Conservation (phyloP, 2,329 filamentous ascomycete species). For the Hirsutella thompsonii region DNA sequence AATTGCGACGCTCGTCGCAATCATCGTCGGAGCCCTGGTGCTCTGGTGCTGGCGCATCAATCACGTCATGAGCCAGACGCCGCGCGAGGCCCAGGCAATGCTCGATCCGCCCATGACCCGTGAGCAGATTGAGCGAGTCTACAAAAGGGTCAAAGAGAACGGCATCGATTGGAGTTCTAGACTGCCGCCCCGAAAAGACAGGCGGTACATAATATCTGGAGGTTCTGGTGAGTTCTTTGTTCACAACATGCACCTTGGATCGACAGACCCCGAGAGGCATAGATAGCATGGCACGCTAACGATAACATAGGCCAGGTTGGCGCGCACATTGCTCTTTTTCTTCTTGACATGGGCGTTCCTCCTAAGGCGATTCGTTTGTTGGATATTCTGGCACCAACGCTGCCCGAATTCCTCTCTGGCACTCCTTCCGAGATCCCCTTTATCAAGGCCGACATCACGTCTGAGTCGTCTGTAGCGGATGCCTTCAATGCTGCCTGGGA, state of each 20-base stretch:
- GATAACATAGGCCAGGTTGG: conserved; percentile 35
- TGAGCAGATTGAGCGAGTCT: conserved; percentile 20
- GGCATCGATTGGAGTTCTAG: conserved; percentile 24
- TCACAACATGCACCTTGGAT: too few species aligned
- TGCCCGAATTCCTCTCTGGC: conserved; percentile 25
- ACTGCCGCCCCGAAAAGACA: conserved; percentile 24
- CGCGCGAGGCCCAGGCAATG: conserved; percentile 19
- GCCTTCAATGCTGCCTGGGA: conserved; percentile 38
- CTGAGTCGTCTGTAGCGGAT: conserved; percentile 23
- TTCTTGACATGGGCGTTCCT: conserved; percentile 37
- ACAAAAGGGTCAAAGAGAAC: conserved; percentile 18
- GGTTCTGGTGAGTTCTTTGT: conserved; percentile 26
- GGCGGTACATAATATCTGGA: conserved; percentile 31
- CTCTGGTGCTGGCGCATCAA: conserved; percentile 21
- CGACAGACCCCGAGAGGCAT: too few species aligned
- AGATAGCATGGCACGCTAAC: background rate
- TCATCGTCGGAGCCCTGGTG: conserved; percentile 7
- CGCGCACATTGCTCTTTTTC: conserved; percentile 38
- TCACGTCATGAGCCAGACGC: conserved; percentile 19
- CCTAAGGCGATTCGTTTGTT: conserved; percentile 38
- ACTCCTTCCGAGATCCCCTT: conserved; percentile 25
- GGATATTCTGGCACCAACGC: conserved; percentile 32
- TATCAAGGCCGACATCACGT: conserved; percentile 36
- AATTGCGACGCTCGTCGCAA: background rate
- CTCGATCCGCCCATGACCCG: conserved; percentile 20